Conservation (phyloP, 768 basidiomycete genomes). For the Termitomyces titanicus region DNA sequence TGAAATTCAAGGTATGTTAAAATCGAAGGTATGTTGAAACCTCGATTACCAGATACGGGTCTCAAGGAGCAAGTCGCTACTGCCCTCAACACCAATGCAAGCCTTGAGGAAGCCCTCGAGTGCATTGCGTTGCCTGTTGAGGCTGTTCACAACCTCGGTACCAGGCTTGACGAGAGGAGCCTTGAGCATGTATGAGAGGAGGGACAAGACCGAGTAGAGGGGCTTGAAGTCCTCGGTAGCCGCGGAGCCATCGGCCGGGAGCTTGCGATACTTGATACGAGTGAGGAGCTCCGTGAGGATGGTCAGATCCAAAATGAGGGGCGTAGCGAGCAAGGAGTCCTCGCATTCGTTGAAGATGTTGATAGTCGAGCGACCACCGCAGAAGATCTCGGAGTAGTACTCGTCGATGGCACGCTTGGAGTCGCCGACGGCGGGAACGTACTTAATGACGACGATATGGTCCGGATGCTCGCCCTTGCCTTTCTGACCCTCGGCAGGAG, state of each 20-base stretch:
- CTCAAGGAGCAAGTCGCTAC: conserved; percentile 81
- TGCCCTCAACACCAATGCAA: conserved; percentile 83
- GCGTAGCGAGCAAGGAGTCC: conserved; percentile 95
- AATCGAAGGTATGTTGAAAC: conserved; percentile 9
- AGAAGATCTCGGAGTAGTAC: conserved; percentile 98
- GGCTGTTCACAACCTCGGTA: conserved; percentile 91
- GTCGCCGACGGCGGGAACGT: conserved; percentile 94
- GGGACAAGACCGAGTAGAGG: conserved; percentile 87
- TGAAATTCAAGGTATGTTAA: too few relatives aligned
- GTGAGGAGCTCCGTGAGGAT: conserved; percentile 94
- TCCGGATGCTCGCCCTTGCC: conserved; percentile 97
- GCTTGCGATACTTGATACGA: conserved; percentile 83
- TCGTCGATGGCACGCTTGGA: conserved; percentile 99
- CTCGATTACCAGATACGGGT: conserved; percentile 79
- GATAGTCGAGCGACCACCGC: conserved; percentile 91
- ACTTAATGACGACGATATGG: conserved; percentile 96
- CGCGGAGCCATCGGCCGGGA: conserved; percentile 22
- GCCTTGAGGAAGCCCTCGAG: conserved; percentile 94
- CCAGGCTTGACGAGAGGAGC: conserved; percentile 96
- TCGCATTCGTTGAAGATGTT: conserved; percentile 99
- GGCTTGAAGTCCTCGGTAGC: conserved; percentile 65
- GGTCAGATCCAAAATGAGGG: conserved; percentile 89
- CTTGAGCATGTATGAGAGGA: conserved; percentile 97
- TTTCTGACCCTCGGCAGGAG: conserved; percentile 52
- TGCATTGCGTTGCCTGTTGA: conserved; percentile 92